Base-by-base conservation (phyloP, 352 stramenopile genomes). In the Blastocystis sp. region DNA sequence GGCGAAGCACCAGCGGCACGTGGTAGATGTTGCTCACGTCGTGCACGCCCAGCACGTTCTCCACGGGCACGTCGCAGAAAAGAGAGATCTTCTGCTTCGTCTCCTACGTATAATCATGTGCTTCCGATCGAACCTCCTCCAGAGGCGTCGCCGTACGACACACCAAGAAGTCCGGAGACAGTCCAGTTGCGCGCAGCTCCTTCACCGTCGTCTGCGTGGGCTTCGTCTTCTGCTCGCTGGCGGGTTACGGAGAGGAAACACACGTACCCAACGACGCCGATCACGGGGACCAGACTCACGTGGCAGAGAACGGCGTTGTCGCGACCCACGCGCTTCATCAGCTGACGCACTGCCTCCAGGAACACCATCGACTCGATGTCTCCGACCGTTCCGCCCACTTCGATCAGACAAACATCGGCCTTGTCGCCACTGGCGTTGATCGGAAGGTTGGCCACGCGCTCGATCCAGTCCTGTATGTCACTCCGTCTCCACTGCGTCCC, bases 21-120 rank as follows among this genome's bases (percentile, higher is more conserved):
- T 98, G 96, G 89, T 99, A 99, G 65, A 99, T 98, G 91, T 99
- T 99, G 89, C 91, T 96, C 63, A 99, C 96, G 87, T 99, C 96
- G 90, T 99, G 94, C 44, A 99, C 95, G 57, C 92, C 97, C 8
- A 99, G 90, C 51, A 99, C 95, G 89, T 96, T 91, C 61, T 92
- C 91, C 21, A 92, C 90, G 54, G 91, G 92, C 14, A 98, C 95
- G 88, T 99, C 94, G 90, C 95, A 99, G 90, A 99, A 99, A 90
- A 96, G 95, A 54, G 93, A 94, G 86, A 99, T 98, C 90, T 99
- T 99, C 34, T 92, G 88, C 76, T 94, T 94, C 4, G 95, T 98
- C 3, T 75, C 42, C 36, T 56, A 53, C 4, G 21, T 8, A 49
- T 76, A 11, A 56, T 14, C 3, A 24, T 6, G 4, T 49, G 3